These are phyloP conservation scores for Carallia pectinifolia DNA, from an alignment of 345 rosid genomes.

Conservation along the genomic window DNA sequence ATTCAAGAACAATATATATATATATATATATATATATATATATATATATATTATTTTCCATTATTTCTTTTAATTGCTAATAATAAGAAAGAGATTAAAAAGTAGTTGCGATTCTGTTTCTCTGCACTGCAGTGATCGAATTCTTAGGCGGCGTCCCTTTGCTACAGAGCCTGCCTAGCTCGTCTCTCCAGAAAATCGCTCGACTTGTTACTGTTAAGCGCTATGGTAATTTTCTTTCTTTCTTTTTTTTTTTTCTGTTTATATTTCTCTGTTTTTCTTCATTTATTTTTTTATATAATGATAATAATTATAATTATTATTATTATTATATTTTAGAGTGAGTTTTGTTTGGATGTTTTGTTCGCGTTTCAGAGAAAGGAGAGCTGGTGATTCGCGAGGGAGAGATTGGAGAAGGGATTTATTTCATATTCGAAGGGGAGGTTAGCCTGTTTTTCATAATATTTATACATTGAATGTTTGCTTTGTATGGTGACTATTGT, in stretches of 20 bases:
- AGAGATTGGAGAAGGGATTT: conserved; percentile 74
- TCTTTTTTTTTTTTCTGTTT: not conserved
- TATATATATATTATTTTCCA: not conserved
- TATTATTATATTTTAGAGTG: no score
- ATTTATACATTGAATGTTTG: not conserved
- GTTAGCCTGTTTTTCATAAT: conserved; percentile 36
- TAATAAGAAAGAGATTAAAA: no score
- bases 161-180: conserved; percentile 66
- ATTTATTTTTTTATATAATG: no score
- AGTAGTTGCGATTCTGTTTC: not conserved
- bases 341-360: conserved; percentile 5
- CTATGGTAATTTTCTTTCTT: conserved; percentile 43
- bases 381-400: conserved; percentile 69
- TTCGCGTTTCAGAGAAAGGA: conserved; percentile 53
- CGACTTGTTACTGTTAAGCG: conserved; percentile 43
- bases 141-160: conserved; percentile 70
- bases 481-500: not conserved
- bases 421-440: conserved; percentile 89
- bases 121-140: conserved; percentile 53
- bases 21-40: no score
- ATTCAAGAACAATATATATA: no score
- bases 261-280: not conserved
- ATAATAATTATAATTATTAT: not conserved
- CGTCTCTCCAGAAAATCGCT: conserved; percentile 63
- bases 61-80: no score